phyloP scores from a whole-genome alignment of 805 yeast species.

The Lachancea mirantina region DNA sequence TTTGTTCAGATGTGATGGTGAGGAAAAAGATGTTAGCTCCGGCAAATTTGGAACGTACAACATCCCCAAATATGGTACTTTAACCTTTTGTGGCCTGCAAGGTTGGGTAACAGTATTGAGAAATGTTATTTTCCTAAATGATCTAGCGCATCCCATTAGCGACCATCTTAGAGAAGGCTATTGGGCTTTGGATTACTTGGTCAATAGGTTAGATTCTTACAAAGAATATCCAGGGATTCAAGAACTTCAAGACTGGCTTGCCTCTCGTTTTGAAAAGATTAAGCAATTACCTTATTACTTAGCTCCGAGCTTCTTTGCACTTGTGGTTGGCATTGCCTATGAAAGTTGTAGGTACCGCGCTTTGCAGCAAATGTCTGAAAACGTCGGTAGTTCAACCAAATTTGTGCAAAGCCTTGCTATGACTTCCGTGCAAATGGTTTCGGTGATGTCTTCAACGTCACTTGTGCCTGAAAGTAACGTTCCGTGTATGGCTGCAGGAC shows the following conservation, averaged over 20 bases:
- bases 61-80: conserved; percentile 65
- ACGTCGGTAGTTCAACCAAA: conserved; percentile 53
- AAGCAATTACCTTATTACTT: conserved; percentile 67
- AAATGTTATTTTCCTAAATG: conserved; percentile 55
- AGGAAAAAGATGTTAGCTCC: conserved; percentile 73
- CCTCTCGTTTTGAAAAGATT: conserved; percentile 53
- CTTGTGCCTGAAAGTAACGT: conserved; percentile 54
- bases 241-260: conserved; percentile 64
- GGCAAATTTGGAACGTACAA: conserved; percentile 68
- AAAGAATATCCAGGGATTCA: conserved; percentile 39
- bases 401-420: conserved; percentile 77
- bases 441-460: conserved; percentile 64
- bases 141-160: conserved; percentile 78
- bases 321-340: conserved; percentile 75
- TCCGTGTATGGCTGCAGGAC: conserved; percentile 89
- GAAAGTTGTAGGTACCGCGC: conserved; percentile 72
- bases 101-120: conserved; percentile 80
- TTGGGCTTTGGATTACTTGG: conserved; percentile 83
- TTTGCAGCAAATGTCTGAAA: conserved; percentile 44
- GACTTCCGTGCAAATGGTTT: conserved; percentile 83
- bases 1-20: conserved; percentile 73
- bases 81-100: conserved; percentile 85
- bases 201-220: conserved; percentile 54
- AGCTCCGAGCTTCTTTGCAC: conserved; percentile 80
- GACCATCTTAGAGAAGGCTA: conserved; percentile 72